Conservation (phyloP, 2,329 filamentous ascomycete genomes). For the Ceratocystiopsis brevicomis region DNA sequence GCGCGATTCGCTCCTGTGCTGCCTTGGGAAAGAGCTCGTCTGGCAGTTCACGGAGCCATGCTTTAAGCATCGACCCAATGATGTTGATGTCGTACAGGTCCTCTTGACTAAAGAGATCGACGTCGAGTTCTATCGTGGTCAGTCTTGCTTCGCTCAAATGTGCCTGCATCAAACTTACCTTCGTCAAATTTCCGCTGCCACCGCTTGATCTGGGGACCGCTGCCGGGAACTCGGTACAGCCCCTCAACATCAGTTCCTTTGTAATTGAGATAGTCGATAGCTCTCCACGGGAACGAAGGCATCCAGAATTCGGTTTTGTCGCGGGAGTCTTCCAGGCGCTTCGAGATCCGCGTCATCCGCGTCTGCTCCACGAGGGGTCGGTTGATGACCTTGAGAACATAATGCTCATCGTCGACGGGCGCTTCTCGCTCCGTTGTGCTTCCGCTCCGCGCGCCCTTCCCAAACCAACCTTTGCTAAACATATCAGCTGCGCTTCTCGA, state of each 20-base stretch:
- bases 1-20: slow-evolving; percentile 60
- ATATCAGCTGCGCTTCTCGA: slow-evolving; percentile 62
- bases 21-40: slow-evolving; percentile 82
- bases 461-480: slow-evolving; percentile 66
- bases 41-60: slow-evolving; percentile 85
- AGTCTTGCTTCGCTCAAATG: background rate
- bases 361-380: slow-evolving; percentile 75
- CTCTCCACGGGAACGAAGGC: slow-evolving; percentile 86
- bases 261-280: slow-evolving; percentile 91
- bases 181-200: slow-evolving; percentile 87
- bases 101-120: slow-evolving; percentile 72
- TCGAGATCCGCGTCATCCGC: slow-evolving; percentile 77
- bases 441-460: slow-evolving; percentile 55
- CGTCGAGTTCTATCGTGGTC: slow-evolving; percentile 47
- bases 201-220: slow-evolving; percentile 74
- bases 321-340: slow-evolving; percentile 65
- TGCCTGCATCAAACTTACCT: slow-evolving; percentile 27
- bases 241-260: slow-evolving; percentile 89
- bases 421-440: slow-evolving; percentile 47
- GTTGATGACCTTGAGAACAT: slow-evolving; percentile 70
- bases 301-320: slow-evolving; percentile 99
- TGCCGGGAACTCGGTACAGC: slow-evolving; percentile 79
- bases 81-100: slow-evolving; percentile 94
- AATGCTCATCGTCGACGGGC: slow-evolving; percentile 60
- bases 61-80: slow-evolving; percentile 88